These are phyloP conservation scores for Yamagishiella unicocca DNA, from an alignment of 139 green algal species.

Conservation along the genomic window DNA sequence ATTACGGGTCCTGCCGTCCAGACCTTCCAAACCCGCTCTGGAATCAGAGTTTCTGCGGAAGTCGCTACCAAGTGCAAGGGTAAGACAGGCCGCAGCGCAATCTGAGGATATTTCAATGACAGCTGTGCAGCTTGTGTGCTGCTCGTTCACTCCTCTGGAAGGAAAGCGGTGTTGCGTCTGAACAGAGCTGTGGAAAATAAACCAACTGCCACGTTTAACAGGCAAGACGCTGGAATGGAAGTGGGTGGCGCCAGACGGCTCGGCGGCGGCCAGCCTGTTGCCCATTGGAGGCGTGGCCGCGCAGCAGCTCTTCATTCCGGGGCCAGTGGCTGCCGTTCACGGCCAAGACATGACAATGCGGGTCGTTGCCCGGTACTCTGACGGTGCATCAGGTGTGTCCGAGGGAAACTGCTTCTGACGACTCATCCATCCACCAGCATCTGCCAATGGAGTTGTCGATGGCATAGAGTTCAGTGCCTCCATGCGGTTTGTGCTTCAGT, in stretches of 20 bases:
- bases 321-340: background rate
- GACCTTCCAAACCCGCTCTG: background rate
- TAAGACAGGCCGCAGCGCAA: background rate
- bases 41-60: background rate
- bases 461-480: no score
- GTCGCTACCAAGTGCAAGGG: background rate
- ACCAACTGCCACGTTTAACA: background rate
- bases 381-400: background rate
- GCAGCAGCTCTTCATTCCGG: background rate
- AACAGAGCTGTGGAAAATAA: background rate
- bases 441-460: no score
- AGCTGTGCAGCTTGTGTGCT: background rate
- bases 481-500: no score
- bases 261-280: background rate
- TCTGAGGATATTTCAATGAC: background rate
- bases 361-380: background rate
- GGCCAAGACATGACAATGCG: background rate
- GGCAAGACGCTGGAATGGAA: background rate
- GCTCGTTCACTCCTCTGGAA: background rate
- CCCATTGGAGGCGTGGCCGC: background rate
- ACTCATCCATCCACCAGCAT: no score
- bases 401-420: no score
- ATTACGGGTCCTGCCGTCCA: background rate
- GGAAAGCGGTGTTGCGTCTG: background rate
- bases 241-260: background rate